Evolutionary conservation across 2,329 filamentous ascomycete species (phyloP).

Genomic region (Venturia oleaginea): DNA sequence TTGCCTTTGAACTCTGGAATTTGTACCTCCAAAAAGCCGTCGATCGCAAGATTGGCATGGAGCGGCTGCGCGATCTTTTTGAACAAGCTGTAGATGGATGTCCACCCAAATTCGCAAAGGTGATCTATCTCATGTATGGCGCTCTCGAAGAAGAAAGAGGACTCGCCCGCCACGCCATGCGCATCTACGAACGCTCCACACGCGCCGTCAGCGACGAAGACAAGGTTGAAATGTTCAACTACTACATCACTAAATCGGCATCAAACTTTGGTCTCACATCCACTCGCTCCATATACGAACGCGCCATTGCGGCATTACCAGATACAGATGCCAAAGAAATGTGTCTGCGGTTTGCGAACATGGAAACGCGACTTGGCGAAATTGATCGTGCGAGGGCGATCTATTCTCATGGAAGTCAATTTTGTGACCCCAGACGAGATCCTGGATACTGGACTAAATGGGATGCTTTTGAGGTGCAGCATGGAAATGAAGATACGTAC

Average conservation of each 20-base stretch:
- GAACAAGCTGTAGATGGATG: slow-evolving; percentile 94
- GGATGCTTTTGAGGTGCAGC: slow-evolving; percentile 94
- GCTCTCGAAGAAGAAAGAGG: slow-evolving; percentile 93
- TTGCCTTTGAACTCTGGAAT: slow-evolving; percentile 98
- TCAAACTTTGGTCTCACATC: slow-evolving; percentile 96
- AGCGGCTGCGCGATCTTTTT: slow-evolving; percentile 86
- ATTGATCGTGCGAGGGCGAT: slow-evolving; percentile 93
- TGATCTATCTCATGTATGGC: slow-evolving; percentile 96
- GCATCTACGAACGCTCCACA: slow-evolving; percentile 95
- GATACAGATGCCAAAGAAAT: slow-evolving; percentile 91
- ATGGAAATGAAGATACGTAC: slow-evolving; percentile 98
- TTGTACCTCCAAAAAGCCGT: slow-evolving; percentile 95
- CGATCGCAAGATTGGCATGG: slow-evolving; percentile 90
- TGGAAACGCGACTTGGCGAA: slow-evolving; percentile 84
- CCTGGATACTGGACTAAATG: slow-evolving; percentile 91
- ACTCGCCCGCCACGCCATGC: slow-evolving; percentile 91
- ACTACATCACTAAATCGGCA: slow-evolving; percentile 97
- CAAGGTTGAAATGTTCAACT: slow-evolving; percentile 94
- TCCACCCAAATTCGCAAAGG: slow-evolving; percentile 91
- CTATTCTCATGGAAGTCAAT: slow-evolving; percentile 93
- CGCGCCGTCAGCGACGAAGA: slow-evolving; percentile 92
- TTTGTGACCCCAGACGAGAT: slow-evolving; percentile 88
- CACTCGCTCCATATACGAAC: slow-evolving; percentile 90
- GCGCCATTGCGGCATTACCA: slow-evolving; percentile 85
- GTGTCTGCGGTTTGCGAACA: slow-evolving; percentile 97